Evolutionary conservation across 2,329 filamentous ascomycete species (phyloP), one percentile per base, ranked within the genome.

Genomic region (Fusarium sp.): DNA sequence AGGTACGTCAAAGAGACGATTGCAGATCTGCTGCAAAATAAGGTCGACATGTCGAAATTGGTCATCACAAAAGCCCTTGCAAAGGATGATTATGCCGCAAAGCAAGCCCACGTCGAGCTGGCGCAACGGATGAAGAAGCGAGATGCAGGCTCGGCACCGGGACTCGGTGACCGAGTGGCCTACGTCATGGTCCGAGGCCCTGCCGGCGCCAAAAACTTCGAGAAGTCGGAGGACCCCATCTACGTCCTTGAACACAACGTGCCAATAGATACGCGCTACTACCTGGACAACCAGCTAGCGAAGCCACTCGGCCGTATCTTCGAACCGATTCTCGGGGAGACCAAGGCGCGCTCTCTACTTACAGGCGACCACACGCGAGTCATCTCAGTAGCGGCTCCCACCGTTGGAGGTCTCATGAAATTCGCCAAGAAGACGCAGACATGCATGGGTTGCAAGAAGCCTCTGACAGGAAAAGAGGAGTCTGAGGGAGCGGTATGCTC

Each of bases 401-500:
- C 92, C 0, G 89, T 97, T 67, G 96, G 96, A 60, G 96, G 96
- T 0, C 85, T 99, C 70, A 99, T 99, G 96, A 98, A 97, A 82
- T 99, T 98, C 78, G 89, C 96, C 34, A 98, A 97, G 84, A 98
- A 97, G 85, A 99, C 96, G 5, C 91, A 95, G 82, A 98, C 96
- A 0, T 99, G 96, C 80, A 97, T 99, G 92, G 96, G 95, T 6
- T 99, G 96, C 89, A 99, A 98, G 87, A 98, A 98, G 81, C 96
- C 96, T 6, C 86, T 99, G 52, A 90, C 89, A 9, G 90, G 89
- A 64, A 92, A 93, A 73, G 88, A 92, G 47, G 95, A 98, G 81
- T 90, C 87, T 72, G 88, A 88, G 8, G 95, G 95, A 7, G 96
- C 97, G 0, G 94, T 98, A 16, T 99, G 96, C 79, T 87, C 89